Base-by-base conservation (phyloP, 1,284 basidiomycete genomes). In the Sanghuangporus baumii region DNA sequence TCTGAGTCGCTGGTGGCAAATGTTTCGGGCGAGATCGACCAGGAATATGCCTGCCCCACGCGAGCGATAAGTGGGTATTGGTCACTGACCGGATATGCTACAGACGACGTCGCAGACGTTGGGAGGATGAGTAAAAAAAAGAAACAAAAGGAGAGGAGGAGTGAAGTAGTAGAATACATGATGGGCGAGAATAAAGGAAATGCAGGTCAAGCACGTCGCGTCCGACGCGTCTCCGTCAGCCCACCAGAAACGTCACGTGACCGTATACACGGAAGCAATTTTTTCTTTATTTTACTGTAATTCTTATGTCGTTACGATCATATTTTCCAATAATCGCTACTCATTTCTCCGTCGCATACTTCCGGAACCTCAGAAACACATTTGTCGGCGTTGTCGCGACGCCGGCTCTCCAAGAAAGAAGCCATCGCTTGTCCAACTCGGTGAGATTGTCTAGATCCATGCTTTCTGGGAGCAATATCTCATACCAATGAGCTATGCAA, bases 31-130 rank as follows among this genome's bases (percentile, higher is more conserved):
- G 85, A 80, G 68, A 89, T 79, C 1, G 83, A 74, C 89, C 89
- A 93, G 51, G 78, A 76, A 70, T 81, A 93, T 47, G 78, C 75
- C 67, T 81, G 68, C 70, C 78, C 76, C 52, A 84, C 71, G 62
- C 87, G 83, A 40, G 87, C 87, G 61, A 91, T 80, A 38, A 76
- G 74, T 36, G 89, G 86, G 55, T 82, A 80, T 74, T 91, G 89
- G 50, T 79, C 74, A 62, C 81, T 75, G 55, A 87, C 75, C 48
- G 85, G 79, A 67, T 78, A 78, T 41, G 73, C 66, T 23, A 88
- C 76, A 61, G 72, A 76, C 20, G 51, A 52, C 52, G 52, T 54
- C 61, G 66, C 11, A 69, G 48, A 60, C 63, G 71, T 47, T n/a
- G 43, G 18, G 7, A 16, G 37, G 40, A 61, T 38, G 50, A 56